Percentiles rank a stretch among this genome's conserved stretches.
Conservation (phyloP, 1,284 basidiomycete species). For the Lentinus polychrous region DNA sequence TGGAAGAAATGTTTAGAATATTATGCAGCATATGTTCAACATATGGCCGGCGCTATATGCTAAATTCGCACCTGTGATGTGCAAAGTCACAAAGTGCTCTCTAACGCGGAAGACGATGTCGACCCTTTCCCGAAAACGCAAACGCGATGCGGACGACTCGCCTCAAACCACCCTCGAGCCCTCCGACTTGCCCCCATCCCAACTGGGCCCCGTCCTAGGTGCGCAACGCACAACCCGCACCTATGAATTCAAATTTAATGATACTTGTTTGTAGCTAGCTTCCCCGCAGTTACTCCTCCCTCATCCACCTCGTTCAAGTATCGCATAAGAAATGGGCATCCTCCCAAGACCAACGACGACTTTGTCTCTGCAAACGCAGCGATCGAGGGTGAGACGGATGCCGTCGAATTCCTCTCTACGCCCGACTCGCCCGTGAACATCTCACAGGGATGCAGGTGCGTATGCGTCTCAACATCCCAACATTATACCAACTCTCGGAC, state of each 20-base stretch:
- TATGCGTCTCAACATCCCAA: constrained; percentile 10
- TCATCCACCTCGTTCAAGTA: constrained; percentile 58
- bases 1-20: too few species aligned
- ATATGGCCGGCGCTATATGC: too few species aligned
- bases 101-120: background rate
- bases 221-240: constrained; percentile 22
- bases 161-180: constrained; percentile 41
- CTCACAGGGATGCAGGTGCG: constrained; percentile 57
- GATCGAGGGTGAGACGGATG: constrained; percentile 68
- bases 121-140: constrained; percentile 52
- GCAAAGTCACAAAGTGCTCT: too few species aligned
- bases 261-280: constrained; percentile 49
- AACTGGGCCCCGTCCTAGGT: constrained; percentile 72
- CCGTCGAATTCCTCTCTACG: constrained; percentile 52
- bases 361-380: constrained; percentile 45
- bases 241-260: constrained; percentile 2
- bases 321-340: constrained; percentile 23
- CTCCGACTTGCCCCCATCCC: constrained; percentile 34
- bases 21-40: too few species aligned
- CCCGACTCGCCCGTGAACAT: constrained; percentile 33
- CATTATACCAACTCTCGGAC: background rate
- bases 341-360: constrained; percentile 30
- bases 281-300: constrained; percentile 63
- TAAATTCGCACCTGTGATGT: too few species aligned
- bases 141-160: constrained; percentile 37